phyloP scores from a whole-genome alignment of 495 filamentous ascomycete genomes.

The Penicillium samsonianum region DNA sequence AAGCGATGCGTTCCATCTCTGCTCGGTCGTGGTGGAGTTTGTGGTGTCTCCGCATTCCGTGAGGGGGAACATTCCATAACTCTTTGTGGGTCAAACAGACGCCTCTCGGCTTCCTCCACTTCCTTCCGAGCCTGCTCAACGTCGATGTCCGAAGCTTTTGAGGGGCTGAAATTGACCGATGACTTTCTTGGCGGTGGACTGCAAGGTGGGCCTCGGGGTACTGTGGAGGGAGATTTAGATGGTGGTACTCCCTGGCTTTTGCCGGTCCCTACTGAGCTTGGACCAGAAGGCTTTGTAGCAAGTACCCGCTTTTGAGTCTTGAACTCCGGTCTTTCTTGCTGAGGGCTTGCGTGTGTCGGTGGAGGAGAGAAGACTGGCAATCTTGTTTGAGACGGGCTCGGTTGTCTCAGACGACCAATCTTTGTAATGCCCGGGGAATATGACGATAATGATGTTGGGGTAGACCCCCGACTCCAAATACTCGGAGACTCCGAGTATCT shows the following conservation, averaged over 20 bases:
- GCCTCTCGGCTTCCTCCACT: conserved; percentile 31
- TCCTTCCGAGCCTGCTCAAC: conserved; percentile 26
- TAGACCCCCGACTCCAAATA: conserved; percentile 84
- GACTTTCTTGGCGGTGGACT: conserved; percentile 66
- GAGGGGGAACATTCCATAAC: conserved; percentile 3
- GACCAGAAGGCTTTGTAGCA: conserved; percentile 10
- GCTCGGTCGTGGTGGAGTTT: conserved; percentile 62
- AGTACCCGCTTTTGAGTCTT: conserved; percentile 58
- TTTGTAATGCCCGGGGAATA: conserved; percentile 80
- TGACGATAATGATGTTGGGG: conserved; percentile 95
- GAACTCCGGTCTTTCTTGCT: conserved; percentile 64
- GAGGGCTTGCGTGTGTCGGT: conserved; percentile 52
- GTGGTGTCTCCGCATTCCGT: conserved; percentile 10
- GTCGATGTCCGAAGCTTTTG: conserved; percentile 28
- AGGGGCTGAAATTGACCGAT: conserved; percentile 54
- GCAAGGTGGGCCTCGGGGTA: conserved; percentile 46
- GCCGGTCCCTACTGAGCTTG: conserved; percentile 4
- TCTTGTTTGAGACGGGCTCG: conserved; percentile 64
- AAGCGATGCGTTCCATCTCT: conserved; percentile 77
- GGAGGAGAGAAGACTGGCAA: conserved; percentile 60
- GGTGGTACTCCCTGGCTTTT: conserved; percentile 2
- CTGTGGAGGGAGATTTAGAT: background rate
- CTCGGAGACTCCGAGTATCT: conserved; percentile 91
- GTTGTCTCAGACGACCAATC: conserved; percentile 58
- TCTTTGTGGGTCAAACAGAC: conserved; percentile 20